A percentile compares a stretch with the other conserved stretches of the same genome.
These are phyloP conservation scores for Penicillium paradoxum DNA, from an alignment of 495 filamentous ascomycete species.

Conservation along the genomic window DNA sequence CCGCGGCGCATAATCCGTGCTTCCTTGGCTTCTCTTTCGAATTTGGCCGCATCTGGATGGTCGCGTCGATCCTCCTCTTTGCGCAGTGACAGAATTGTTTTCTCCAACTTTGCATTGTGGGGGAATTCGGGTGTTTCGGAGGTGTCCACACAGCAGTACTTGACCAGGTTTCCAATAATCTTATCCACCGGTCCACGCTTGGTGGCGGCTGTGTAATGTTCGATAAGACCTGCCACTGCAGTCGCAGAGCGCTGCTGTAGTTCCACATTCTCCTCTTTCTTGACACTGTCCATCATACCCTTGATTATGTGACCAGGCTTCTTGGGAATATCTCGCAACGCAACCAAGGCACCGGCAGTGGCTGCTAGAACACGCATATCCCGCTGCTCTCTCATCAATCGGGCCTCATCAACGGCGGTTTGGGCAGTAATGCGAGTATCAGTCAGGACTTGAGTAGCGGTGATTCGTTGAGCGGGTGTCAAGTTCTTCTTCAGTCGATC, in stretches of 20 bases:
- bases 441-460: conserved; percentile 65
- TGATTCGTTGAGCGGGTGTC: conserved; percentile 76
- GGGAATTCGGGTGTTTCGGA: conserved; percentile 95
- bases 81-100: conserved; percentile 79
- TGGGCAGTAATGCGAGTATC: conserved; percentile 67
- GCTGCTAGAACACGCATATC: conserved; percentile 85
- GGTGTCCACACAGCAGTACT: conserved; percentile 94
- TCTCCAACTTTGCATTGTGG: conserved; percentile 65
- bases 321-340: conserved; percentile 81
- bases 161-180: conserved; percentile 86
- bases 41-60: conserved; percentile 81
- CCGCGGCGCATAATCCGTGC: conserved; percentile 86
- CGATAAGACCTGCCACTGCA: conserved; percentile 78
- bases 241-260: conserved; percentile 83
- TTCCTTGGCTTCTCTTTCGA: conserved; percentile 76
- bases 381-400: conserved; percentile 67
- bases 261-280: conserved; percentile 86
- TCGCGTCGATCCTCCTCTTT: conserved; percentile 97
- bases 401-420: conserved; percentile 71
- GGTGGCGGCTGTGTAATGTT: conserved; percentile 69
- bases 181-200: conserved; percentile 84
- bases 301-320: conserved; percentile 88
- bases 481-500: conserved; percentile 79
- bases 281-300: conserved; percentile 96
- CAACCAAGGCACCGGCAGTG: conserved; percentile 80